These are phyloP conservation scores for Podaxis rugospora DNA, from an alignment of 768 basidiomycete genomes.

Conservation along the genomic window DNA sequence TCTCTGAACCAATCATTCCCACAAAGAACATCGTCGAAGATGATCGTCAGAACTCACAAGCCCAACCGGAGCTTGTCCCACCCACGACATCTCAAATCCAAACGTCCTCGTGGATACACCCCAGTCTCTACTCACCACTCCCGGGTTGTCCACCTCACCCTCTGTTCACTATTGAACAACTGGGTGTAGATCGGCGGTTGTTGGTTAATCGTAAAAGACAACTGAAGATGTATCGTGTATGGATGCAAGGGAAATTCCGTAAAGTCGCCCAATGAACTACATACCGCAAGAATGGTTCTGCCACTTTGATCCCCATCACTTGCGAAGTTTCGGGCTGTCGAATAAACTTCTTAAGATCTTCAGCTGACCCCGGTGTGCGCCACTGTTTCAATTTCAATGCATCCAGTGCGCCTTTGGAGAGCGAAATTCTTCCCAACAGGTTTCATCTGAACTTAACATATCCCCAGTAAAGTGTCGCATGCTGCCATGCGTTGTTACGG, in stretches of 20 bases:
- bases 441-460: no score
- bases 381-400: background rate
- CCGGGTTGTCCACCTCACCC: conserved; percentile 41
- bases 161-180: conserved; percentile 74
- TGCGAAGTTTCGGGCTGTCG: background rate
- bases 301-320: background rate
- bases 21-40: background rate
- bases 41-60: background rate
- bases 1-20: background rate
- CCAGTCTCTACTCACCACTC: conserved; percentile 32
- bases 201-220: conserved; percentile 92
- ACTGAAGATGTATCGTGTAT: conserved; percentile 95
- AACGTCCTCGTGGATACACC: conserved; percentile 24
- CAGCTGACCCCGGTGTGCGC: background rate
- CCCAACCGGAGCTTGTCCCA: background rate
- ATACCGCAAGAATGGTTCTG: background rate
- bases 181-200: conserved; percentile 86
- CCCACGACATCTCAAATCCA: conserved; percentile 1
- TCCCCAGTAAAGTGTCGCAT: no score
- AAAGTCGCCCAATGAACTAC: conserved; percentile 43
- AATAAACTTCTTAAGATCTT: background rate
- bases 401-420: background rate
- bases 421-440: no score
- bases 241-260: conserved; percentile 86
- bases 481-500: no score